Percentiles rank a stretch among this genome's conserved stretches.
Evolutionary conservation across 441 rosid species (phyloP).

Genomic region (Cnidoscolus chayamansa): DNA sequence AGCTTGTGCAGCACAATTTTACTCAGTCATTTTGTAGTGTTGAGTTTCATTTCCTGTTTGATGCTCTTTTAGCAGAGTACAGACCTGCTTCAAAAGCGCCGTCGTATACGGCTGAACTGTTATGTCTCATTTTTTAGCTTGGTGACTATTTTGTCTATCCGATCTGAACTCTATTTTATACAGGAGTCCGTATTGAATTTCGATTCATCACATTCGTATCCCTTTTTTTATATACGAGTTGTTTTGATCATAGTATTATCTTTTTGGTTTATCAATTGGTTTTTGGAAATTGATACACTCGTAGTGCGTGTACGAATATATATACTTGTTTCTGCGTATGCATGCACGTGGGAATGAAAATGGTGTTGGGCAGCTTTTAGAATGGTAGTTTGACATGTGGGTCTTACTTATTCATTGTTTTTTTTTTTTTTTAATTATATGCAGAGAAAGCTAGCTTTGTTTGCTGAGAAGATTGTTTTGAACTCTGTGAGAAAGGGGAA

Average conservation of each 20-base stretch:
- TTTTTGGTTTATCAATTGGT: conserved; percentile 1
- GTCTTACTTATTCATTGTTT: not conserved
- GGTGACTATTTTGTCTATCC: not conserved
- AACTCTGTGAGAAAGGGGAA: conserved; percentile 18
- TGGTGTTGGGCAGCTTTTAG: conserved; percentile 1
- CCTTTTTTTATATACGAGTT: not conserved
- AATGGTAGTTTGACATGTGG: conserved; percentile 11
- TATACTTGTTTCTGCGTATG: not conserved
- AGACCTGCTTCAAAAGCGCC: too few relatives aligned
- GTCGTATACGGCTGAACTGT: not conserved
- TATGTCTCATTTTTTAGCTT: not conserved
- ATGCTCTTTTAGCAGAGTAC: too few relatives aligned
- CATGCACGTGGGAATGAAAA: not conserved
- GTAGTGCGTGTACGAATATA: not conserved
- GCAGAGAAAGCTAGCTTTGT: conserved; percentile 37
- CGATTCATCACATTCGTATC: not conserved
- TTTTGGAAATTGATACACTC: not conserved
- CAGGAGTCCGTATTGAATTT: not conserved
- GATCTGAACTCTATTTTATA: not conserved
- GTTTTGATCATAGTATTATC: conserved; percentile 7
- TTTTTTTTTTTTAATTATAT: not conserved
- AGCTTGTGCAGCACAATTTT: not conserved
- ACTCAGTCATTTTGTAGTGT: not conserved
- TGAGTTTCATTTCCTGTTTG: not conserved
- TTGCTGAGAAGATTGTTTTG: conserved; percentile 25